Evolutionary conservation across 192 early-diverging fungal genomes (phyloP), one percentile per base, ranked within the genome.

Genomic region (Diversispora epigaea): DNA sequence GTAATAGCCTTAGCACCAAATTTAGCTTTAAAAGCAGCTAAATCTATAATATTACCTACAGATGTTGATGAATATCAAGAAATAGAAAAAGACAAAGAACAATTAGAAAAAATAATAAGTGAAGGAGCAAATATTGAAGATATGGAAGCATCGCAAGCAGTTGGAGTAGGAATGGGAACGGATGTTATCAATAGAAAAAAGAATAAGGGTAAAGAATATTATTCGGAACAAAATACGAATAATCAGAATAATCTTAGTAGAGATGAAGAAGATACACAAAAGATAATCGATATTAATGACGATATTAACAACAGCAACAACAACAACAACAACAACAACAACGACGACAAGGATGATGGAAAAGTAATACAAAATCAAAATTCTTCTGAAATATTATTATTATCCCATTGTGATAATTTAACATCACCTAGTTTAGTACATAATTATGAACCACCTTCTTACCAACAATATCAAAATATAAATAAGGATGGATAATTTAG

Each of bases 1-100:
- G 78, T 80, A 49, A 80, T 89, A 54, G 86, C 86, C 0, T 58
- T 89, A 0, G 78, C 85, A 17, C 80, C 88, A 15, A 88, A 84
- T 21, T 63, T 89, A 32, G 77, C 89, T 8, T 70, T 82, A 10
- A 83, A 83, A 67, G 73, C 81, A 6, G n/a, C 80, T 50, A 84
- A 80, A 63, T 68, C 75, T 0, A 72, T 82, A 40, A 73, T 81
- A 47, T 71, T 75, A 39, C 78, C 81, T 3, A 76, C 78, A 15
- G 78, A 81, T 75, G 82, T 83, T 15, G 82, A 83, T 71, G 57
- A 78, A n/a, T 83, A 83, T 73, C 82, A 83, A 61, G 82, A 76
- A 40, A 68, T 80, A 64, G 82, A 83, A 63, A 80, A 80, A 54
- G 82, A 83, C 56, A n/a, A 56, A 41, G 11, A 60, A 43, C 41